Conservation (phyloP, 805 yeast genomes). For the Zygoascus biomembranicola region DNA sequence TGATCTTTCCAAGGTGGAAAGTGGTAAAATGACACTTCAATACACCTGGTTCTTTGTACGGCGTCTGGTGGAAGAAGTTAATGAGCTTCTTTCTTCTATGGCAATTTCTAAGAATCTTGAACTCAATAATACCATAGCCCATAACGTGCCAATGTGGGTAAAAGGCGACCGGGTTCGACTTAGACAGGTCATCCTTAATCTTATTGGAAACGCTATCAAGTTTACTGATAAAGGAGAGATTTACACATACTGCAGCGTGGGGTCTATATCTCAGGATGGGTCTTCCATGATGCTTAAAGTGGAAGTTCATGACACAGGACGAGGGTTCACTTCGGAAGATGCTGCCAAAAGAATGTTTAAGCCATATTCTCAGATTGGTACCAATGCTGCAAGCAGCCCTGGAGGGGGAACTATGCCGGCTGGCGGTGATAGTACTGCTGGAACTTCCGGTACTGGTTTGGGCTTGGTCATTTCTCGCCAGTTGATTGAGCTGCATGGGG, state of each 20-base stretch:
- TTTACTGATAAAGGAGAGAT: conserved; percentile 28
- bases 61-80: conserved; percentile 27
- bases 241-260: conserved; percentile 19
- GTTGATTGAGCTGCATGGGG: conserved; percentile 28
- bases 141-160: conserved; percentile 25
- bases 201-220: conserved; percentile 30
- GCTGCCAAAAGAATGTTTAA: conserved; percentile 26
- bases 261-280: conserved; percentile 3
- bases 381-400: not conserved
- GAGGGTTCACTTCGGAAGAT: conserved; percentile 27
- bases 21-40: conserved; percentile 28
- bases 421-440: conserved; percentile 2
- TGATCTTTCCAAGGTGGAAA: conserved; percentile 30
- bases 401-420: not conserved
- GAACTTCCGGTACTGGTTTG: conserved; percentile 27
- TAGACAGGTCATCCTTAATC: conserved; percentile 27
- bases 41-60: conserved; percentile 27
- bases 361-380: conserved; percentile 26
- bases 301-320: conserved; percentile 29
- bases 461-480: conserved; percentile 30
- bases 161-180: conserved; percentile 30
- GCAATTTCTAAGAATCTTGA: conserved; percentile 29
- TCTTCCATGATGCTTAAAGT: conserved; percentile 18
- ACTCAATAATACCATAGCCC: conserved; percentile 24
- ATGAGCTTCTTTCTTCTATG: conserved; percentile 26